phyloP scores from a whole-genome alignment of 2,329 filamentous ascomycete species.

The Fusarium sambucinum region DNA sequence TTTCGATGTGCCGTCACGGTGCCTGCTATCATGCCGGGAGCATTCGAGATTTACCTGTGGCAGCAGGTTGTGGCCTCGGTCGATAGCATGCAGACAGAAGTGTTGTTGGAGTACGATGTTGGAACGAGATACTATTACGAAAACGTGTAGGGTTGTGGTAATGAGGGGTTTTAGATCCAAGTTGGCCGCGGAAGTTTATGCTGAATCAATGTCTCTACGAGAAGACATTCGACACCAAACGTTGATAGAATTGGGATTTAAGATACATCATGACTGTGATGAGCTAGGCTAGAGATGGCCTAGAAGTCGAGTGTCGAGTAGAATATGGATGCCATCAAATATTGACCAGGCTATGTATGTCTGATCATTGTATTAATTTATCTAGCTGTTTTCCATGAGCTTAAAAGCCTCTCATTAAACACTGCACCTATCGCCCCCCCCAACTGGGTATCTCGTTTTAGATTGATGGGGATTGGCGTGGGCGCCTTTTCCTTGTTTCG shows the following conservation, averaged over 20 bases:
- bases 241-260: neutral
- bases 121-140: constrained; percentile 59
- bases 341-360: neutral
- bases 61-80: constrained; percentile 52
- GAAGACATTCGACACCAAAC: neutral
- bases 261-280: neutral
- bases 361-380: constrained; percentile 22
- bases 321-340: neutral
- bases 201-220: neutral
- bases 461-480: constrained; percentile 15
- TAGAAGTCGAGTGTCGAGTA: neutral
- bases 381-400: constrained; percentile 10
- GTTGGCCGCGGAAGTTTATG: neutral
- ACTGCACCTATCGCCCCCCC: constrained; percentile 3
- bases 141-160: constrained; percentile 21
- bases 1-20: constrained; percentile 56
- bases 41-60: constrained; percentile 58
- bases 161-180: neutral
- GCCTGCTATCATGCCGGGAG: constrained; percentile 51
- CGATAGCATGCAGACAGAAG: constrained; percentile 56
- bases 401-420: constrained; percentile 21
- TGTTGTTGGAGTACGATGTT: constrained; percentile 59
- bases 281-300: neutral
- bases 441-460: constrained; percentile 40
- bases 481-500: neutral